Evolutionary conservation across 768 basidiomycete genomes (phyloP).

Genomic region (Lentinula detonsa): DNA sequence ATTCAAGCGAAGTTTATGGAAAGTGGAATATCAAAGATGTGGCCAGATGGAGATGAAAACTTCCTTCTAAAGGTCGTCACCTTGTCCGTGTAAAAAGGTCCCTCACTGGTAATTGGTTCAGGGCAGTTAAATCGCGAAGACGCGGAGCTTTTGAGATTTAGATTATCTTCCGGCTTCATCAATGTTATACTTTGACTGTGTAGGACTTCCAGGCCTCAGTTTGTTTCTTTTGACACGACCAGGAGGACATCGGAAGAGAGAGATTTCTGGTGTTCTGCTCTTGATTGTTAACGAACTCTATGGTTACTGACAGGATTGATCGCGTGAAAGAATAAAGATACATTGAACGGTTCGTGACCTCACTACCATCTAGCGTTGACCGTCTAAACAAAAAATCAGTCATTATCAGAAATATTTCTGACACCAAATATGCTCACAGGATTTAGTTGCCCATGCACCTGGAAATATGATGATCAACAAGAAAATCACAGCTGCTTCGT

Average conservation of each 20-base stretch:
- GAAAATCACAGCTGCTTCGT: background rate
- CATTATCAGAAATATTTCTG: background rate
- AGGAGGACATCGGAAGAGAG: background rate
- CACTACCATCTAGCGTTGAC: constrained; percentile 36
- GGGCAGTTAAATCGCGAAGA: too few relatives aligned
- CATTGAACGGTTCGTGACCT: background rate
- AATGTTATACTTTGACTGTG: too few relatives aligned
- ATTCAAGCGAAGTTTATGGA: background rate
- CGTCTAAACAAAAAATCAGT: constrained; percentile 23
- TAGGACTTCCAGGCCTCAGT: too few relatives aligned
- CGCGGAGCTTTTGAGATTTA: too few relatives aligned
- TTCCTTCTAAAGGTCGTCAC: too few relatives aligned
- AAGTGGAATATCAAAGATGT: background rate
- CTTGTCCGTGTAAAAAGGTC: too few relatives aligned
- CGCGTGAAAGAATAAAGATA: background rate
- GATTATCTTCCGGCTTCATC: too few relatives aligned
- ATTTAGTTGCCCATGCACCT: constrained; percentile 36
- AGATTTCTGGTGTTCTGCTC: too few relatives aligned
- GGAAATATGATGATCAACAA: background rate
- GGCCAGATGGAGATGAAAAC: background rate
- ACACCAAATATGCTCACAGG: constrained; percentile 25
- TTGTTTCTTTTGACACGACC: background rate
- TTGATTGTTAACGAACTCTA: too few relatives aligned
- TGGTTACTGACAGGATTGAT: background rate
- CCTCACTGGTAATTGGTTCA: too few relatives aligned